A percentile compares a stretch with the other conserved stretches of the same genome.
phyloP scores from a whole-genome alignment of 805 yeast genomes.

The Metschnikowia cubensis region DNA sequence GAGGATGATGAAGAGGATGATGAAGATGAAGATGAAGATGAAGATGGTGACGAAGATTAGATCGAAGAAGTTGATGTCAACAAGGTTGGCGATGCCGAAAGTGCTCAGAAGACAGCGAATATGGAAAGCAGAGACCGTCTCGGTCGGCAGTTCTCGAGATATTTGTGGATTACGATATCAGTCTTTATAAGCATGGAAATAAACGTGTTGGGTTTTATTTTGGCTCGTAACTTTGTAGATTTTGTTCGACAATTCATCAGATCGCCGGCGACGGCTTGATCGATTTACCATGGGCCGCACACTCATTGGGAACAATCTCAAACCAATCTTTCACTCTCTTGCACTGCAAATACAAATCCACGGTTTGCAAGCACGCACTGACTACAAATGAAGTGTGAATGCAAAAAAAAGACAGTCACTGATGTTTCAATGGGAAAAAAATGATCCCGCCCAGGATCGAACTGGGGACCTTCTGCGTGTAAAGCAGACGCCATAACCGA shows the following conservation, averaged over 20 bases:
- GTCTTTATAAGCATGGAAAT: conserved; percentile 13
- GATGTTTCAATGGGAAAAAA: conserved; percentile 3
- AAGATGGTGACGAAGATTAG: conserved; percentile 12
- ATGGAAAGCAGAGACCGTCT: conserved; percentile 8
- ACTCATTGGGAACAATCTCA: not conserved
- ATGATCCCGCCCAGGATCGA: conserved; percentile 99
- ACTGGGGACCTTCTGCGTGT: conserved; percentile 99
- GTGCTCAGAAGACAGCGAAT: conserved; percentile 13
- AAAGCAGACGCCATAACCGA: conserved; percentile 99
- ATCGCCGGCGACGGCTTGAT: conserved; percentile 15
- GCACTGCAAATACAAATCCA: not conserved
- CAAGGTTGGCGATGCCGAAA: conserved; percentile 5
- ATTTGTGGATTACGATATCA: conserved; percentile 6
- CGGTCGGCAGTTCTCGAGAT: conserved; percentile 1
- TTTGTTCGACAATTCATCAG: conserved; percentile 15
- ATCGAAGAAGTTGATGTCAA: conserved; percentile 6
- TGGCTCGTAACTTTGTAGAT: conserved; percentile 15
- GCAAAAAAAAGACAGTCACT: too few species aligned
- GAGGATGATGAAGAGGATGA: conserved; percentile 17
- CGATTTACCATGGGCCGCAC: conserved; percentile 12
- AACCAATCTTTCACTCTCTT: not conserved
- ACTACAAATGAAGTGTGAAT: not conserved
- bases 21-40: conserved; percentile 19
- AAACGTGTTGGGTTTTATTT: conserved; percentile 7
- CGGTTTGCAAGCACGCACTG: not conserved